These are phyloP conservation scores for Leccinum subtestaceum DNA, from an alignment of 768 basidiomycete species.

Conservation along the genomic window DNA sequence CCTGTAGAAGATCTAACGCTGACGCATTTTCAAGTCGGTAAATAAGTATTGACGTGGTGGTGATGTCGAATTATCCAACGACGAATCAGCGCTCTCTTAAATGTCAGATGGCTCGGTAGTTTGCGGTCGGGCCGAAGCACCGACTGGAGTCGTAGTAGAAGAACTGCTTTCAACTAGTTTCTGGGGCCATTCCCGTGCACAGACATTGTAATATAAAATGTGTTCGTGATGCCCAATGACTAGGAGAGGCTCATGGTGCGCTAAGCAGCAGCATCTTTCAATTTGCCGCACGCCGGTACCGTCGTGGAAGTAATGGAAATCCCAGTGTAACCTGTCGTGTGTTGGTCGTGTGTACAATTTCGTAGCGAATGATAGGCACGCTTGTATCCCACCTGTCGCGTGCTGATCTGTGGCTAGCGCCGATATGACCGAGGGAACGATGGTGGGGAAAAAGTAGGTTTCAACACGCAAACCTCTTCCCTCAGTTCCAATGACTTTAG, in stretches of 20 bases:
- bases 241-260: neutral
- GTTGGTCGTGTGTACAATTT: neutral
- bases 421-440: slow-evolving; percentile 6
- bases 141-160: neutral
- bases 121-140: neutral
- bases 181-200: neutral
- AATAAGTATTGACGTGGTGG: neutral
- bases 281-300: neutral
- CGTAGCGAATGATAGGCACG: neutral
- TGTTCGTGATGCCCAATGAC: neutral
- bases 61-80: neutral
- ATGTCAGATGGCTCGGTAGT: neutral
- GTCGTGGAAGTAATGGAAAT: neutral
- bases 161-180: neutral
- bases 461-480: neutral
- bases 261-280: neutral
- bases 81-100: neutral
- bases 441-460: neutral
- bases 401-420: neutral
- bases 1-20: slow-evolving; percentile 2
- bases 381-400: neutral
- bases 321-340: neutral
- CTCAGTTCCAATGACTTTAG: neutral
- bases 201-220: neutral
- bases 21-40: slow-evolving; percentile 10